Evolutionary conservation across 73 alveolate genomes (phyloP).

Genomic region (Loxodes magnus): DNA sequence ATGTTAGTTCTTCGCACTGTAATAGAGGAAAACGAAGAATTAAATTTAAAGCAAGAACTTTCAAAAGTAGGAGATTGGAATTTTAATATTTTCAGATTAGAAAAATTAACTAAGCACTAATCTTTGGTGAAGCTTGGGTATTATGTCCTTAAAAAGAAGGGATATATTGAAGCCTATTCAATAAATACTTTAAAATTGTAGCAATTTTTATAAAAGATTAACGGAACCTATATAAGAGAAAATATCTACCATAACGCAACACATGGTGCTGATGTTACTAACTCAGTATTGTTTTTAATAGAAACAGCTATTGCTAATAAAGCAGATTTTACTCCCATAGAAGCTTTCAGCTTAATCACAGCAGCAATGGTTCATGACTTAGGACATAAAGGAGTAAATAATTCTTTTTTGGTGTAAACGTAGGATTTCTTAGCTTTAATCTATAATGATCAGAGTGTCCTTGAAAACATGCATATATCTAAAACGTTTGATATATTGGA

Average conservation of each 20-base stretch:
- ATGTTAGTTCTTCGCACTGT: too few species aligned
- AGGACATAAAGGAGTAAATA: constrained; percentile 53
- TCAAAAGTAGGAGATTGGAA: too few species aligned
- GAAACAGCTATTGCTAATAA: constrained; percentile 27
- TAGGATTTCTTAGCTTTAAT: constrained; percentile 28
- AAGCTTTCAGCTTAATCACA: constrained; percentile 4
- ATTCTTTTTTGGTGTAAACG: constrained; percentile 32
- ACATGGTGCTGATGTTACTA: constrained; percentile 66
- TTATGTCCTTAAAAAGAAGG: too few species aligned
- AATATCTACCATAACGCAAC: constrained; percentile 62
- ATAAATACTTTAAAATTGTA: too few species aligned
- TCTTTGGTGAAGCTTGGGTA: too few species aligned
- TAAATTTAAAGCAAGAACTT: too few species aligned
- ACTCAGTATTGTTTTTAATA: constrained; percentile 26
- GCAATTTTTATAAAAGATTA: too few species aligned
- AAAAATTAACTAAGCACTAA: too few species aligned
- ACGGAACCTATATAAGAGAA: constrained; percentile 25
- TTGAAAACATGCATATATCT: constrained; percentile 56
- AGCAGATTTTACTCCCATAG: constrained; percentile 4
- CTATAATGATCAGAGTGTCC: constrained; percentile 53
- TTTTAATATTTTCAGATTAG: too few species aligned
- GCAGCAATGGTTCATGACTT: constrained; percentile 49
- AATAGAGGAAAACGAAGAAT: too few species aligned
- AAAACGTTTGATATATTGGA: constrained; percentile 34
- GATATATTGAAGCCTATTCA: too few species aligned